A percentile compares a stretch with the other conserved stretches of the same genome.
Conservation (phyloP, 805 yeast genomes). For the Clavispora vitiphila region DNA sequence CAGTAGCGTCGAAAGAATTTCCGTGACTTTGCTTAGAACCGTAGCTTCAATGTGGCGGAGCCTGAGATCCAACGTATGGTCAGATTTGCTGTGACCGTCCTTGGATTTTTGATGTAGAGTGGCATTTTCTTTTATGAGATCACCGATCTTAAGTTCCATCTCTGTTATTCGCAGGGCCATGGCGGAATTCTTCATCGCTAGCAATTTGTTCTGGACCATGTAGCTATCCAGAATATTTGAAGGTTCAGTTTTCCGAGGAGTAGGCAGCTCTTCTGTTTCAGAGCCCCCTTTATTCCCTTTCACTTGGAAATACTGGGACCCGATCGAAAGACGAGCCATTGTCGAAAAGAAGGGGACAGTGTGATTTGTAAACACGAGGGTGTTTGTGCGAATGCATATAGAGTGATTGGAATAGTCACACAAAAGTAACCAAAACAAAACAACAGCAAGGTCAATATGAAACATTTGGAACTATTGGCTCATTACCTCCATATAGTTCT, state of each 20-base stretch:
- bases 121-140: slow-evolving; percentile 47
- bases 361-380: slow-evolving; percentile 2
- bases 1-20: slow-evolving; percentile 39
- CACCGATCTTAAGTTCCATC: slow-evolving; percentile 48
- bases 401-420: not conserved
- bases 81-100: slow-evolving; percentile 16
- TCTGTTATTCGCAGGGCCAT: slow-evolving; percentile 47
- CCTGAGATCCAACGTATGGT: slow-evolving; percentile 27
- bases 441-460: not conserved
- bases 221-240: slow-evolving; percentile 16
- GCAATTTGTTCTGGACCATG: slow-evolving; percentile 47
- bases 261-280: not conserved
- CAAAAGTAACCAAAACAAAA: not conserved
- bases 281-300: not conserved
- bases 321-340: slow-evolving; percentile 14
- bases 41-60: slow-evolving; percentile 37
- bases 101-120: slow-evolving; percentile 10
- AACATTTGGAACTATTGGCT: too few species aligned
- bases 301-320: slow-evolving; percentile 10
- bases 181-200: slow-evolving; percentile 55
- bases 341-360: not conserved
- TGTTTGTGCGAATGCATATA: slow-evolving; percentile 1
- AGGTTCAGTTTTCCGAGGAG: not conserved
- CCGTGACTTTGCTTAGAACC: slow-evolving; percentile 39
- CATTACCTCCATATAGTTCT: too few species aligned